These are phyloP conservation scores for Diaporthe amygdali DNA, from an alignment of 2,329 filamentous ascomycete species.

Conservation along the genomic window DNA sequence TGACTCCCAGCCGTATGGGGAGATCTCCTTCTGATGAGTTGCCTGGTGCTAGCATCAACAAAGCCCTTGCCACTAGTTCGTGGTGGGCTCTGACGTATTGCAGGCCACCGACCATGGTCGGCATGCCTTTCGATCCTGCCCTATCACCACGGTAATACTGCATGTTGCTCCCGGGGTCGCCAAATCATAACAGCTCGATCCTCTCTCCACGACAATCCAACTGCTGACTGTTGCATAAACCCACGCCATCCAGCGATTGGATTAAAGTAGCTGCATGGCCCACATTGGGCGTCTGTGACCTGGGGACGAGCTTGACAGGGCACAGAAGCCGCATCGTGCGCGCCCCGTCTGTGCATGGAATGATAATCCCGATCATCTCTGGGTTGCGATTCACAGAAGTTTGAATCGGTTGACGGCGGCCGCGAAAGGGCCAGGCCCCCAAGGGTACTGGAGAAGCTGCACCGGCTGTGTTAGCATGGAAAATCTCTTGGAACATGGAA, in stretches of 20 bases:
- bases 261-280: not conserved
- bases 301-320: slow-evolving; percentile 12
- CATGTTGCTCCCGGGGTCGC: not conserved
- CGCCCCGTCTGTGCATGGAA: slow-evolving; percentile 20
- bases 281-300: slow-evolving; percentile 7
- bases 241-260: slow-evolving; percentile 16
- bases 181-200: slow-evolving; percentile 3
- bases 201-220: not conserved
- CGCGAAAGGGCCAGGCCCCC: not conserved
- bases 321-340: not conserved
- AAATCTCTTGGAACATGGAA: slow-evolving; percentile 15
- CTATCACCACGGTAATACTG: not conserved
- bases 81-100: slow-evolving; percentile 18
- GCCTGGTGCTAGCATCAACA: not conserved
- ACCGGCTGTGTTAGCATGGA: slow-evolving; percentile 10
- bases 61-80: slow-evolving; percentile 13
- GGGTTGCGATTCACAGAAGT: not conserved
- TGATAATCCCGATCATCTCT: not conserved
- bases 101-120: not conserved
- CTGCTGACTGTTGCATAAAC: slow-evolving; percentile 20
- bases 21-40: not conserved
- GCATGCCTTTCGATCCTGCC: not conserved
- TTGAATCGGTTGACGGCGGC: not conserved
- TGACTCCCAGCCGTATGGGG: not conserved
- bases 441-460: not conserved